phyloP scores from a whole-genome alignment of 257 asterid genomes.

The Nicotiana sylvestris region DNA sequence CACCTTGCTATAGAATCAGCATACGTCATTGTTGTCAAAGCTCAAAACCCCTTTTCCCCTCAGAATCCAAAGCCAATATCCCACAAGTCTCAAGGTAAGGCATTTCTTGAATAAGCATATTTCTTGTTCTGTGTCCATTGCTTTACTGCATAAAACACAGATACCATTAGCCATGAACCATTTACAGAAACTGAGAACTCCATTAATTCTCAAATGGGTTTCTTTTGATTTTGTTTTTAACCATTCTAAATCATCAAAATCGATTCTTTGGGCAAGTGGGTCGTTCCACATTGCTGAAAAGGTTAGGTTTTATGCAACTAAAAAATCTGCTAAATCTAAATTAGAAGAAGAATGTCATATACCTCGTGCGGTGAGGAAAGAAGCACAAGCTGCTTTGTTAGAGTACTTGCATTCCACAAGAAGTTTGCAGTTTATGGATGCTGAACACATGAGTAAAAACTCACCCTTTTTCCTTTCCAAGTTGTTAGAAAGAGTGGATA shows the following conservation, averaged over 20 bases:
- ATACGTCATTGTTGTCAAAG: not conserved
- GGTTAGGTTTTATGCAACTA: conserved; percentile 35
- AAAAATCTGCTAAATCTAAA: conserved; percentile 14
- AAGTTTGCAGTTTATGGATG: conserved; percentile 59
- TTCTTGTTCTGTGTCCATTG: conserved; percentile 1
- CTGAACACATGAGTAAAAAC: conserved; percentile 67
- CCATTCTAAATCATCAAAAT: conserved; percentile 25
- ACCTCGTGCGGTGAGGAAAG: conserved; percentile 29
- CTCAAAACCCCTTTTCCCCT: not conserved
- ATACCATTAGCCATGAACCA: conserved; percentile 32
- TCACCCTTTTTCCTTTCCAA: conserved; percentile 51
- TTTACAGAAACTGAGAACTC: conserved; percentile 32
- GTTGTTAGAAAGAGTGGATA: conserved; percentile 39
- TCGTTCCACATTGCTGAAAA: conserved; percentile 23
- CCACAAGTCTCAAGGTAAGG: not conserved
- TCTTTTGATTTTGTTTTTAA: conserved; percentile 17
- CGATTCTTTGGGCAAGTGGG: conserved; percentile 26
- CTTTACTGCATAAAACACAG: not conserved
- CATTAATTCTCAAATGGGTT: conserved; percentile 36
- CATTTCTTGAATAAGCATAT: not conserved
- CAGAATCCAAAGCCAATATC: not conserved
- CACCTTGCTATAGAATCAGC: not conserved
- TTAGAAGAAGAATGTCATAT: conserved; percentile 10
- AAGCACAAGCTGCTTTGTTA: conserved; percentile 58
- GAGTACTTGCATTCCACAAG: conserved; percentile 76